Conservation (phyloP, 495 filamentous ascomycete genomes). For the Tricharina praecox region DNA sequence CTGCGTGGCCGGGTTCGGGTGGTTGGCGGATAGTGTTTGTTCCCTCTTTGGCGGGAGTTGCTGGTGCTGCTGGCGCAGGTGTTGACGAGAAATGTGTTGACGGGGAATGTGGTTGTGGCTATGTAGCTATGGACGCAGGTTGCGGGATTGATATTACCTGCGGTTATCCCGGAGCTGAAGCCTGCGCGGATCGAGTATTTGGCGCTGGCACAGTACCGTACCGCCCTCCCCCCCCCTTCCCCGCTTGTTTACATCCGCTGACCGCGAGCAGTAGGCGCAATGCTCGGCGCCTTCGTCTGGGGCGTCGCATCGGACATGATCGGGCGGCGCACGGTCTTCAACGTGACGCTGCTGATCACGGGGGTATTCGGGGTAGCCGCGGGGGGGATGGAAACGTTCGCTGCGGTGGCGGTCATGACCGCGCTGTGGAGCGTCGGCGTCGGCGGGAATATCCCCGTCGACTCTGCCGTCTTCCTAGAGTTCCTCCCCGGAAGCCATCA, state of each 20-base stretch:
- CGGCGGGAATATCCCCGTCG: slow-evolving; percentile 59
- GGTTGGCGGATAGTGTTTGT: slow-evolving; percentile 41
- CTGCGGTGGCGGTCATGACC: slow-evolving; percentile 46
- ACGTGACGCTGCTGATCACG: slow-evolving; percentile 50
- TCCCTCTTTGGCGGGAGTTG: not conserved
- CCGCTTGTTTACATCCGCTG: too few relatives aligned
- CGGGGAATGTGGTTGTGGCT: too few relatives aligned
- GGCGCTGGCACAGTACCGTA: not conserved
- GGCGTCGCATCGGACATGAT: slow-evolving; percentile 55
- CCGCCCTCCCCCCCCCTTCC: too few relatives aligned
- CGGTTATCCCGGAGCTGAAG: slow-evolving; percentile 48
- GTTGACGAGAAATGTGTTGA: too few relatives aligned
- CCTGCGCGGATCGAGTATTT: slow-evolving; percentile 35
- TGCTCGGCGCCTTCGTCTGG: slow-evolving; percentile 63
- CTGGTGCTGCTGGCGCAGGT: not conserved
- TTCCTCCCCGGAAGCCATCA: slow-evolving; percentile 66
- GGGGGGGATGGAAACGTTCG: slow-evolving; percentile 51
- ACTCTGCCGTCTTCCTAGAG: slow-evolving; percentile 71
- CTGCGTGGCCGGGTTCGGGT: slow-evolving; percentile 64
- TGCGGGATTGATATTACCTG: slow-evolving; percentile 57
- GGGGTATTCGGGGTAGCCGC: slow-evolving; percentile 54
- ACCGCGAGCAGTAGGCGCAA: slow-evolving; percentile 41
- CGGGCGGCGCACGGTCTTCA: slow-evolving; percentile 63
- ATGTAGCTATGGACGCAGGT: slow-evolving; percentile 78
- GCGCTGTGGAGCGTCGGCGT: slow-evolving; percentile 65